Evolutionary conservation across 2,329 filamentous ascomycete genomes (phyloP).

Genomic region (Cladophialophora carrionii): DNA sequence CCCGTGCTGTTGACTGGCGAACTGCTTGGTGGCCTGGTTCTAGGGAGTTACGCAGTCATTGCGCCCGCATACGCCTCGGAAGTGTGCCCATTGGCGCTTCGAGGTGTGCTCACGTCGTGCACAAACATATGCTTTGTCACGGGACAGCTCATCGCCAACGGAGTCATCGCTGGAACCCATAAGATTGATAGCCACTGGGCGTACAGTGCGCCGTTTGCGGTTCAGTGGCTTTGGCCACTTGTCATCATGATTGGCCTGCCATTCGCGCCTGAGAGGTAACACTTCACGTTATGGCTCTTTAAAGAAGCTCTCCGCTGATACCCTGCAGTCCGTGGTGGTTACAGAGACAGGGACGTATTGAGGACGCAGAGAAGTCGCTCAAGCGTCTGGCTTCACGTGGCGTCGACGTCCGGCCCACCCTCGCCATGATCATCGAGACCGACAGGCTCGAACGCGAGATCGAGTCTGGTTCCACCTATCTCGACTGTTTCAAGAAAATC

Average conservation of each 20-base stretch:
- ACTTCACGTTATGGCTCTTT: neutral
- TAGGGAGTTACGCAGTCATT: constrained; percentile 56
- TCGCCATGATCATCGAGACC: constrained; percentile 50
- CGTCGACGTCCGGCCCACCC: constrained; percentile 48
- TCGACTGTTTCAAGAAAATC: constrained; percentile 51
- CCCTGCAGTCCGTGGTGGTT: constrained; percentile 44
- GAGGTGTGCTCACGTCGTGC: constrained; percentile 55
- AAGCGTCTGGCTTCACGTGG: constrained; percentile 44
- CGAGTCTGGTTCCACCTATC: constrained; percentile 43
- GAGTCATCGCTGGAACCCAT: constrained; percentile 43
- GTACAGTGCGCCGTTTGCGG: constrained; percentile 50
- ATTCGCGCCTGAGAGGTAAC: constrained; percentile 46
- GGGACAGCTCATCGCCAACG: constrained; percentile 45
- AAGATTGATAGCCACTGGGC: constrained; percentile 48
- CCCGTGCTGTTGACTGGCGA: constrained; percentile 52
- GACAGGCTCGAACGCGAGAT: constrained; percentile 47
- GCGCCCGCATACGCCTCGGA: constrained; percentile 54
- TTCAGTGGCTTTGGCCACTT: constrained; percentile 50
- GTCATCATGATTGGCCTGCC: constrained; percentile 46
- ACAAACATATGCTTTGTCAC: constrained; percentile 56
- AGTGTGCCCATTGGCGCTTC: constrained; percentile 48
- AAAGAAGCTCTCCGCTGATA: neutral
- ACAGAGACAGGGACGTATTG: constrained; percentile 43
- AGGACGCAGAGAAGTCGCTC: constrained; percentile 46
- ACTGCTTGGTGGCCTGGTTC: constrained; percentile 52